Base-by-base conservation (phyloP, 2,329 filamentous ascomycete genomes). In the Aspergillus sp. region DNA sequence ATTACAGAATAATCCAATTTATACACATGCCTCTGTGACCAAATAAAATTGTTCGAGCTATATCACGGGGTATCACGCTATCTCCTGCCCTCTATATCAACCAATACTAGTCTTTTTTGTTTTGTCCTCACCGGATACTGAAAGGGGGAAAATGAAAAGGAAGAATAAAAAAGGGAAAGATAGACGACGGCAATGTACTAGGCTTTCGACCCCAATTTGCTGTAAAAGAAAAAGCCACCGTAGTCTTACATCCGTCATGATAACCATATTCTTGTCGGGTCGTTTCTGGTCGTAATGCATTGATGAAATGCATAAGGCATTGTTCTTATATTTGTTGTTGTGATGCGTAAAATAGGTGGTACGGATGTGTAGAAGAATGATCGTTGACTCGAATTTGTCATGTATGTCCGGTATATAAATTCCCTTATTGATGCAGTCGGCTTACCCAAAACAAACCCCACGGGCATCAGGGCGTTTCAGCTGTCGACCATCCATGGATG, bases 401-500 rank as follows among this genome's bases (percentile, higher is more conserved):
- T 50, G 39, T 45, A 49, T 53, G 30, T n/a, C 53, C 53, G 20
- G 41, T 58, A 53, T 55, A 54, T 57, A 41, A 8, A 20, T 24
- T 43, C 32, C n/a, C 13, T 32, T 36, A 12, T 4, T 43, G 26
- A 7, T 22, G 17, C 34, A 34, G n/a, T 44, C 38, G 36, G 22
- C 15, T 45, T 44, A 56, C 59, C 57, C 30, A 53, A 56, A 53
- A 58, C 32, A 39, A 41, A 15, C 20, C 32, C 5, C 22, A 15
- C 18, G 15, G 13, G 13, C 15, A 11, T 13, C n/a, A 9, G 7
- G 22, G 30, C 38, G 2, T 11, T 41, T 68, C 54, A 71, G 32
- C 57, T 62, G 53, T 66, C 67, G 9, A 56, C 61, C 71, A 80
- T 75, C 95, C 95, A 99, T n/a, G 89, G 86, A 75, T 98, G 93